A percentile compares a stretch with the other conserved stretches of the same genome.
Evolutionary conservation across 257 asterid species (phyloP).

Genomic region (Scutellaria baicalensis): DNA sequence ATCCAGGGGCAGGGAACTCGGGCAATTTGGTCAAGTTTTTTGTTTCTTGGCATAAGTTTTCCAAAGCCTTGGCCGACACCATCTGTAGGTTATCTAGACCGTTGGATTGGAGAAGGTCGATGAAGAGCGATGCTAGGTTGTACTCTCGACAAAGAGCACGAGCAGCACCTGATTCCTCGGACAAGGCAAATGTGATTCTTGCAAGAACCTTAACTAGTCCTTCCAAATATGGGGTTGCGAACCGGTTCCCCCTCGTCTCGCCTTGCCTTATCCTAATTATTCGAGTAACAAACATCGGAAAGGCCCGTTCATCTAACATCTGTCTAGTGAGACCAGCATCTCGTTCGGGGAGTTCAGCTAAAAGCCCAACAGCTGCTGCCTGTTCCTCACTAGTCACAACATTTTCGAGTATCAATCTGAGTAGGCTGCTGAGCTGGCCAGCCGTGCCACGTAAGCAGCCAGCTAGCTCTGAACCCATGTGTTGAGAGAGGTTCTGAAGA

Average conservation of each 20-base stretch:
- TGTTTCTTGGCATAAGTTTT: constrained; percentile 73
- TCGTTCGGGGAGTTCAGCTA: constrained; percentile 85
- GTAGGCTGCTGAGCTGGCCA: constrained; percentile 68
- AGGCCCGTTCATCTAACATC: constrained; percentile 66
- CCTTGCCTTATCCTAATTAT: constrained; percentile 59
- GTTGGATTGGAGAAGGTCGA: constrained; percentile 69
- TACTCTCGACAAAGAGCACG: constrained; percentile 47
- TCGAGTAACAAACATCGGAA: constrained; percentile 44
- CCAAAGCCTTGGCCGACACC: constrained; percentile 82
- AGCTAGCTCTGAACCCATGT: constrained; percentile 81
- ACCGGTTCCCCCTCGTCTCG: constrained; percentile 68
- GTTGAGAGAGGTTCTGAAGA: constrained; percentile 71
- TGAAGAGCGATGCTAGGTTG: constrained; percentile 62
- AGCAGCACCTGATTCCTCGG: constrained; percentile 50
- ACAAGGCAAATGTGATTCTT: constrained; percentile 61
- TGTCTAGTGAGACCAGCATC: constrained; percentile 72
- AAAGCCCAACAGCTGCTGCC: constrained; percentile 75
- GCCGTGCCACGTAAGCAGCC: constrained; percentile 63
- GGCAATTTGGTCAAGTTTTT: constrained; percentile 61
- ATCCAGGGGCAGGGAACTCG: constrained; percentile 57
- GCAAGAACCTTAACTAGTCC: constrained; percentile 90
- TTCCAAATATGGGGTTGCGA: constrained; percentile 79
- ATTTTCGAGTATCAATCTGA: constrained; percentile 55
- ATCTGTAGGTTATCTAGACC: constrained; percentile 87
- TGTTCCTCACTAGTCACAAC: constrained; percentile 74